A percentile compares a stretch with the other conserved stretches of the same genome.
Evolutionary conservation across 176 grass and related monocot species (phyloP).

Genomic region (Eleusine indica): DNA sequence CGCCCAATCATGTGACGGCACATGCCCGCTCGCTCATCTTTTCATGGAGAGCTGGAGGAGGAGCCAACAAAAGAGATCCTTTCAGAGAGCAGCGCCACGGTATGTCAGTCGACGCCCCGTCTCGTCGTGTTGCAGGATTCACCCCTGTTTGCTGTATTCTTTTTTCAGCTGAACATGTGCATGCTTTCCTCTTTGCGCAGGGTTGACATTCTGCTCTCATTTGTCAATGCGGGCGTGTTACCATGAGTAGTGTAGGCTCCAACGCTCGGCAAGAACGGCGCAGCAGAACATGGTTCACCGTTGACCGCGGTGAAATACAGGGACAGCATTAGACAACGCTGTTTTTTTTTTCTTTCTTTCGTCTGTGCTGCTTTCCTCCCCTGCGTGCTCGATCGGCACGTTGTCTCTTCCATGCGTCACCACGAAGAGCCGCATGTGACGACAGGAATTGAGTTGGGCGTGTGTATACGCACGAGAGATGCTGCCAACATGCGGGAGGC

Average conservation of each 20-base stretch:
- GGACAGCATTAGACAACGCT: neutral
- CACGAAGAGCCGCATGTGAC: neutral
- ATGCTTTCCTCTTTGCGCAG: neutral
- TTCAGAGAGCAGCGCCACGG: neutral
- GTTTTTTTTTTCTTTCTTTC: too few relatives aligned
- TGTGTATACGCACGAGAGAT: neutral
- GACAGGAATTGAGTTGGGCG: too few relatives aligned
- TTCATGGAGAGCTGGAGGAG: neutral
- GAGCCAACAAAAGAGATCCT: neutral
- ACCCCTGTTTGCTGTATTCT: neutral
- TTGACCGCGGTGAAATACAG: neutral
- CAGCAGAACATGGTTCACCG: neutral
- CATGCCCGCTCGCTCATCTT: neutral
- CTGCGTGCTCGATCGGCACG: neutral
- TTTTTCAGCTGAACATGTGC: neutral
- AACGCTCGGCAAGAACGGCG: neutral
- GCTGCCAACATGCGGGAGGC: neutral
- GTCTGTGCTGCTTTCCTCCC: neutral
- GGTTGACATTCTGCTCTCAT: neutral
- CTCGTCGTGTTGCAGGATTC: neutral
- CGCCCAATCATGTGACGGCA: slow-evolving; percentile 32
- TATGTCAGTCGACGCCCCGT: neutral
- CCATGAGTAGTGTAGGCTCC: neutral
- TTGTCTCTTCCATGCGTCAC: neutral
- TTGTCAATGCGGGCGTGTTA: neutral